Evolutionary conservation across 2,329 filamentous ascomycete species (phyloP), one percentile per base, ranked within the genome.

Genomic region (Didymella glomerata): DNA sequence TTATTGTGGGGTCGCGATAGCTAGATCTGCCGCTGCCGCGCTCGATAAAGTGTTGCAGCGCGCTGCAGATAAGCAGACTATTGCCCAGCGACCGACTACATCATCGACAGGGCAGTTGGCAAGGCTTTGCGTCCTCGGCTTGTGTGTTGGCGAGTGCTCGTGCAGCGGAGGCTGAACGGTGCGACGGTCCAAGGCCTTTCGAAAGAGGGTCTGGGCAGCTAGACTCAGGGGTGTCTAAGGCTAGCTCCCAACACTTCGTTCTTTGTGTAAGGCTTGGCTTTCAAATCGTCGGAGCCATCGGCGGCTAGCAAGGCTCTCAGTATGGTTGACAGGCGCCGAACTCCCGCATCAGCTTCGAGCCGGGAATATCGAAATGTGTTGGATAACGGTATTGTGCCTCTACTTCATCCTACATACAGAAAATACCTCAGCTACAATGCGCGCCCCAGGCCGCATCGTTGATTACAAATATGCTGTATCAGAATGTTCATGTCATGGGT

Each of bases 401-500:
- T 45, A 58, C 49, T 48, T 38, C 55, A 25, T 49, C 38, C 36
- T 58, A 54, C 45, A 49, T 49, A 58, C 36, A 49, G 46, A 58
- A 58, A 49, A 54, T 53, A 58, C 40, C 14, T 38, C 22, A 48
- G 42, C 25, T 40, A 30, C 32, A 46, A 30, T 41, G 56, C 49
- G 49, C 30, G 56, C 56, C 56, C 56, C 56, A 54, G 56, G 56
- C 56, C 49, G 55, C 55, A 53, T 58, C 30, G 6, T 50, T 38
- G 30, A 54, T 54, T 58, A 58, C 45, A 58, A 58, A 54, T 46
- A 40, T 49, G 32, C 38, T 58, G 56, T 58, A 58, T 58, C 55
- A 54, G 55, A 58, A 58, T 49, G 49, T 54, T 58, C 56, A 58
- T 58, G 50, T 58, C 56, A 58, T 58, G 38, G 56, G 28, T 53